Base-by-base conservation (phyloP, 139 green algal species). In the Volvox africanus region DNA sequence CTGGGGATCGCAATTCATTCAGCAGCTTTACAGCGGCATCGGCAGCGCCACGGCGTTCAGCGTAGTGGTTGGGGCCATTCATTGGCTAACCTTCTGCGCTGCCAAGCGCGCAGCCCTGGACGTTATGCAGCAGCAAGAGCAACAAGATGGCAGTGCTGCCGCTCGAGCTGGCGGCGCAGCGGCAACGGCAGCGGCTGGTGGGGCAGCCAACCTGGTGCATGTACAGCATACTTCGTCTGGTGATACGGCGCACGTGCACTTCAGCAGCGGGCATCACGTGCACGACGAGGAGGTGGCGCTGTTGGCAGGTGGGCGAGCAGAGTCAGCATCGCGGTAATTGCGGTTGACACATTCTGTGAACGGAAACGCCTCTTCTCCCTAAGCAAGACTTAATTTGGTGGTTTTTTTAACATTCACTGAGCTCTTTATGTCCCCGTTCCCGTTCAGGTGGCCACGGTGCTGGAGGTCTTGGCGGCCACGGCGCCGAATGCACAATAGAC, bases 11-110 rank as follows among this genome's bases (percentile, higher is more conserved):
- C 67, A 87, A 6, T 67, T 94, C 32, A 2, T 92, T 5, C 21
- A 24, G 24, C 36, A 88, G 36, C 92, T 94, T 65, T 94, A 94
- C 83, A 71, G 86, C 12, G 92, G 92, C 80, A 33, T 93, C 0
- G 71, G 71, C 26, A 67, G 28, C 36, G 89, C 95, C 19, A 91
- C 94, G 0, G 28, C 94, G 9, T 95, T 92, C 76, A 95, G 92
- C 0, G 86, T 96, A 0, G 81, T 93, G 22, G 94, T 97, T 5
- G 96, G 95, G 19, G 92, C 83, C 83, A 89, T 89, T 35, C 83
- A 89, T 65, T 89, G 83, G 83, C 83, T 93, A 20, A 91, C 73
- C 67, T 93, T 91, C 80, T 89, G 89, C 33, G 50, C 91, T 16
- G 85, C 80, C 24, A 92, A 92, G 82, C 89, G 89, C 20, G 79